Conservation (phyloP, 2,329 filamentous ascomycete species). For the Eutypa lata region DNA sequence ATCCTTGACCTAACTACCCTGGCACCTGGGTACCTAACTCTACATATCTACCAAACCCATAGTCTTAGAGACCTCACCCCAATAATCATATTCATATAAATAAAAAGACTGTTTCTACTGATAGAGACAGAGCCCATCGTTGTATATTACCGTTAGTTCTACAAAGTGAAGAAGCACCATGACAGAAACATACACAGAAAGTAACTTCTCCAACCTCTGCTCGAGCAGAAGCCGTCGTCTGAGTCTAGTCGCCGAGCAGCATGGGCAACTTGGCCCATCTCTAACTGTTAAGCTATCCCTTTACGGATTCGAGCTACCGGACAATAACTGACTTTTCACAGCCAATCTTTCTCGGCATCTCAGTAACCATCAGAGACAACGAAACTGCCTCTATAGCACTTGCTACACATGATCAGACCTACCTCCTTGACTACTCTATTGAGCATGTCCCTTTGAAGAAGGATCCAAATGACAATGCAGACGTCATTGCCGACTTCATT, state of each 20-base stretch:
- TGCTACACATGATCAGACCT: conserved; percentile 70
- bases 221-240: not conserved
- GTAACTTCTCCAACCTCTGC: not conserved
- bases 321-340: conserved; percentile 19
- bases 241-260: not conserved
- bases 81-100: no score
- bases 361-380: conserved; percentile 49
- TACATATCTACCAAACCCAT: no score
- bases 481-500: conserved; percentile 58
- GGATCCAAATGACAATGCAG: conserved; percentile 33
- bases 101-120: no score
- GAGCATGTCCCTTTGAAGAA: conserved; percentile 50
- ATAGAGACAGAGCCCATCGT: no score
- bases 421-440: conserved; percentile 70
- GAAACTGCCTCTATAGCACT: conserved; percentile 59
- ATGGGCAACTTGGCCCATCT: not conserved
- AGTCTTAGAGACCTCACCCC: no score
- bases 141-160: not conserved
- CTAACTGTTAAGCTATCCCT: not conserved
- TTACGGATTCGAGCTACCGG: not conserved
- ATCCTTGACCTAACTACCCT: no score
- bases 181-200: not conserved
- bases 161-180: not conserved
- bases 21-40: no score
- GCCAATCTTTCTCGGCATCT: conserved; percentile 62